These are phyloP conservation scores for Pseudonitzschia pungens DNA, from an alignment of 108 stramenopile species.

Conservation along the genomic window DNA sequence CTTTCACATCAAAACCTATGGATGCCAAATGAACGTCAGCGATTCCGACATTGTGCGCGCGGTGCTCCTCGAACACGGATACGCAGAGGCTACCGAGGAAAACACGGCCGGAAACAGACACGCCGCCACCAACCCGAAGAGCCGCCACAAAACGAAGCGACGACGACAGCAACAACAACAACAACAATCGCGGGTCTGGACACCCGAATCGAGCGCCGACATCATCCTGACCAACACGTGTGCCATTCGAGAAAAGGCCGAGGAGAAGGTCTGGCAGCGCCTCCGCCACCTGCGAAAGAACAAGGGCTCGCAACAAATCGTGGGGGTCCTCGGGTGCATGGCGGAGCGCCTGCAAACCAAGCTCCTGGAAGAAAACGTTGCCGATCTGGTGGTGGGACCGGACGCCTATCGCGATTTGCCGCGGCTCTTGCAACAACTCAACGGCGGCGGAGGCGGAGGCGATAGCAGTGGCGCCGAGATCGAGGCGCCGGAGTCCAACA, in stretches of 20 bases:
- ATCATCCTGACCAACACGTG: constrained; percentile 96
- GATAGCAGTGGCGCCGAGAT: neutral
- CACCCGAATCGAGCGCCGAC: constrained; percentile 40
- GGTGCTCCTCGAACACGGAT: constrained; percentile 58
- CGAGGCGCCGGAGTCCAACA: too few species aligned
- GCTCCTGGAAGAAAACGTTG: constrained; percentile 83
- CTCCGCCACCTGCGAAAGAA: constrained; percentile 52
- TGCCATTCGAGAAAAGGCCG: constrained; percentile 98
- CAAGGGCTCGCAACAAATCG: constrained; percentile 49
- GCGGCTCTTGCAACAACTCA: constrained; percentile 63
- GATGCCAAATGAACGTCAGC: constrained; percentile 99
- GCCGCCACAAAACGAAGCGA: constrained; percentile 27
- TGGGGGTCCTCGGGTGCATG: constrained; percentile 99
- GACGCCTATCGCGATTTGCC: constrained; percentile 99
- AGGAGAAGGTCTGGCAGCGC: constrained; percentile 94
- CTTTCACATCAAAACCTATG: constrained; percentile 98
- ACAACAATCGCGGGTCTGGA: constrained; percentile 24
- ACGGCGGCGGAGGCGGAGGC: constrained; percentile 8
- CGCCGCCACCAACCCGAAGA: too few species aligned
- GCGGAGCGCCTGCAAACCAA: constrained; percentile 95
- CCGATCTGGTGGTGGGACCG: constrained; percentile 96
- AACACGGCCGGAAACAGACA: neutral
- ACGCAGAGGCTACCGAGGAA: constrained; percentile 33
- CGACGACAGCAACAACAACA: constrained; percentile 10
- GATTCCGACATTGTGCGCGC: constrained; percentile 94